A percentile compares a stretch with the other conserved stretches of the same genome.
phyloP scores from a whole-genome alignment of 2,329 filamentous ascomycete species.

The Didymella sp. region DNA sequence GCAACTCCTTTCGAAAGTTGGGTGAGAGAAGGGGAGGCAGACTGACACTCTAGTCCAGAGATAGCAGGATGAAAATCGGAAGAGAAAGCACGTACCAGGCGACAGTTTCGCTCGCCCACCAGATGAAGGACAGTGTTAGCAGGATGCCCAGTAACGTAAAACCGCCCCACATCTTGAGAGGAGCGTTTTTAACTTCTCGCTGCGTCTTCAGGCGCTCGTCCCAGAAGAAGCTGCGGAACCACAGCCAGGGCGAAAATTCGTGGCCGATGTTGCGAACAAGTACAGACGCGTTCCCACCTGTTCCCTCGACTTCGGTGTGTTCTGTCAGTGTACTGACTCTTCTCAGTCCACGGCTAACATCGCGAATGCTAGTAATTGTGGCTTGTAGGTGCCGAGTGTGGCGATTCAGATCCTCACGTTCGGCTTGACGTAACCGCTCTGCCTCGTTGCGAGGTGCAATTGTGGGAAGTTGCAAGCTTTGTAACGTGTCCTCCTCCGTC shows the following conservation, averaged over 20 bases:
- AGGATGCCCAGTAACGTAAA: slow-evolving; percentile 52
- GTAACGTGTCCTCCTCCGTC: slow-evolving; percentile 45
- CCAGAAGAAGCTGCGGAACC: slow-evolving; percentile 40
- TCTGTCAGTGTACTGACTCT: slow-evolving; percentile 53
- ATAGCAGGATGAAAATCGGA: slow-evolving; percentile 16
- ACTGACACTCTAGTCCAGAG: slow-evolving; percentile 22
- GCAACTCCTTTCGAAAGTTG: neutral
- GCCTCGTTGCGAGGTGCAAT: slow-evolving; percentile 47
- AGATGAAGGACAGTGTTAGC: slow-evolving; percentile 53
- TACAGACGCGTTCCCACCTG: slow-evolving; percentile 17
- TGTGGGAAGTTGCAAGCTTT: slow-evolving; percentile 39
- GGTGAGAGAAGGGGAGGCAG: slow-evolving; percentile 3
- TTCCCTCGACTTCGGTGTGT: slow-evolving; percentile 30
- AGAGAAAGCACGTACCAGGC: slow-evolving; percentile 51
- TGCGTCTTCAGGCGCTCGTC: slow-evolving; percentile 29
- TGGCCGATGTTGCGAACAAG: slow-evolving; percentile 8
- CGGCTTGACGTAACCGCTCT: slow-evolving; percentile 53
- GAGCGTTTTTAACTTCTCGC: slow-evolving; percentile 18
- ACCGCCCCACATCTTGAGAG: slow-evolving; percentile 33
- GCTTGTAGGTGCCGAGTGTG: slow-evolving; percentile 53
- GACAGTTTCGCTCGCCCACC: slow-evolving; percentile 58
- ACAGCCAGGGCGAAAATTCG: slow-evolving; percentile 30
- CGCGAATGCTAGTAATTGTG: slow-evolving; percentile 53
- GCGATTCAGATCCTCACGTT: slow-evolving; percentile 50
- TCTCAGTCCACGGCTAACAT: slow-evolving; percentile 53